Evolutionary conservation across 2,329 filamentous ascomycete genomes (phyloP).

Genomic region (Xylaria sp.): DNA sequence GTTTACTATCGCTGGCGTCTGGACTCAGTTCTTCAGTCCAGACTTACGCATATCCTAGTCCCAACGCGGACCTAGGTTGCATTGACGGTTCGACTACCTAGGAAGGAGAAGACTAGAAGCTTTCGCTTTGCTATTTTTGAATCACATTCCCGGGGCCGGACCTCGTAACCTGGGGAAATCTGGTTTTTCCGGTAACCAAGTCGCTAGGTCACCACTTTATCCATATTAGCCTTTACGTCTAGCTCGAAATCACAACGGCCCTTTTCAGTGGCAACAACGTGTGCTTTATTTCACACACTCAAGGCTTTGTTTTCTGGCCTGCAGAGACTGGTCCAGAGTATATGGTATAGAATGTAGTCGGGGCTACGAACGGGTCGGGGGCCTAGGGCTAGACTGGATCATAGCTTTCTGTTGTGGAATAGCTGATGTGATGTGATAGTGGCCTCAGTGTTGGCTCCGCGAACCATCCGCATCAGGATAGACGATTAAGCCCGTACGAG

Average conservation of each 20-base stretch:
- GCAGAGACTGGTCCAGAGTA: constrained; percentile 7
- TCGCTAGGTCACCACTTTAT: constrained; percentile 34
- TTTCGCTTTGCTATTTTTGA: constrained; percentile 39
- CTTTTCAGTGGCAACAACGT: constrained; percentile 5
- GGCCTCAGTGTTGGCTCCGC: constrained; percentile 26
- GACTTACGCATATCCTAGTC: constrained; percentile 34
- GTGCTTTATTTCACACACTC: constrained; percentile 10
- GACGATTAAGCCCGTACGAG: constrained; percentile 4
- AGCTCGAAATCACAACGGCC: constrained; percentile 12
- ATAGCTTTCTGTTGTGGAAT: constrained; percentile 13
- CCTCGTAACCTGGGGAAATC: constrained; percentile 18
- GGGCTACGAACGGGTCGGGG: constrained; percentile 10
- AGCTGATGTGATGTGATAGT: constrained; percentile 10
- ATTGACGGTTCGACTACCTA: constrained; percentile 40
- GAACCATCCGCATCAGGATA: constrained; percentile 17
- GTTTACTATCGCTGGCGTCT: constrained; percentile 44
- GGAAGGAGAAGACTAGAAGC: constrained; percentile 29
- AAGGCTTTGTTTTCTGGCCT: constrained; percentile 8
- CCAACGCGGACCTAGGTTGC: constrained; percentile 31
- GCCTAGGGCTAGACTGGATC: constrained; percentile 29
- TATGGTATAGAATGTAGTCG: constrained; percentile 9
- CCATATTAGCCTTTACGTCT: constrained; percentile 39
- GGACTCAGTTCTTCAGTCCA: constrained; percentile 45
- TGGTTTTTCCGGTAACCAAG: constrained; percentile 36
- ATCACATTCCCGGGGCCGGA: constrained; percentile 34